Evolutionary conservation across 1,284 basidiomycete genomes (phyloP).

Genomic region (Testicularia cyperi): DNA sequence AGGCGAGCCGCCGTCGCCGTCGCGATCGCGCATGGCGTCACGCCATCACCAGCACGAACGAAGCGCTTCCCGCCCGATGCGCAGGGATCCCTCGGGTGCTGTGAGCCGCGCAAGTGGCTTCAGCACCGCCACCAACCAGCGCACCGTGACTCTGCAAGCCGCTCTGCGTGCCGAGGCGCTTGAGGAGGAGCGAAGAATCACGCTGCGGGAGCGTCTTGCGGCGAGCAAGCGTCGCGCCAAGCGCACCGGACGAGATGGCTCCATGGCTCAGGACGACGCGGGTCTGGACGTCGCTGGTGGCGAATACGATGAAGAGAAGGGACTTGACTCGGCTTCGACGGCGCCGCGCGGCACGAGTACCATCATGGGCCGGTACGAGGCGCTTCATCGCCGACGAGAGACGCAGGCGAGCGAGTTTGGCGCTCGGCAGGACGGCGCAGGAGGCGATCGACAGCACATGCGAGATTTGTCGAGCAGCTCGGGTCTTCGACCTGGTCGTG

Average conservation of each 20-base stretch:
- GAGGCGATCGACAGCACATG: background rate
- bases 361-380: conserved; percentile 41
- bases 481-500: background rate
- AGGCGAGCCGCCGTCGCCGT: too few relatives aligned
- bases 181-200: conserved; percentile 43
- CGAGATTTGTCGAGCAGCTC: background rate
- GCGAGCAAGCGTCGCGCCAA: conserved; percentile 14
- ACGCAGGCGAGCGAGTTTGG: conserved; percentile 30
- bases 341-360: conserved; percentile 4
- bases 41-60: too few relatives aligned
- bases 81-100: conserved; percentile 26
- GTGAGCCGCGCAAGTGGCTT: conserved; percentile 33
- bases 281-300: conserved; percentile 9
- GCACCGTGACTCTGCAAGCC: conserved; percentile 40
- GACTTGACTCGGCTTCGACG: background rate
- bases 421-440: background rate
- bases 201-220: conserved; percentile 31
- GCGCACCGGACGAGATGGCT: conserved; percentile 13
- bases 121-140: conserved; percentile 19
- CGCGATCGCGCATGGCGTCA: too few relatives aligned
- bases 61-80: conserved; percentile 10
- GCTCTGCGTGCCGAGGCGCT: conserved; percentile 50
- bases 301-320: conserved; percentile 1
- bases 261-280: conserved; percentile 11
- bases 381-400: conserved; percentile 11